These are phyloP conservation scores for Salix caprea DNA, from an alignment of 345 rosid species.

Conservation along the genomic window DNA sequence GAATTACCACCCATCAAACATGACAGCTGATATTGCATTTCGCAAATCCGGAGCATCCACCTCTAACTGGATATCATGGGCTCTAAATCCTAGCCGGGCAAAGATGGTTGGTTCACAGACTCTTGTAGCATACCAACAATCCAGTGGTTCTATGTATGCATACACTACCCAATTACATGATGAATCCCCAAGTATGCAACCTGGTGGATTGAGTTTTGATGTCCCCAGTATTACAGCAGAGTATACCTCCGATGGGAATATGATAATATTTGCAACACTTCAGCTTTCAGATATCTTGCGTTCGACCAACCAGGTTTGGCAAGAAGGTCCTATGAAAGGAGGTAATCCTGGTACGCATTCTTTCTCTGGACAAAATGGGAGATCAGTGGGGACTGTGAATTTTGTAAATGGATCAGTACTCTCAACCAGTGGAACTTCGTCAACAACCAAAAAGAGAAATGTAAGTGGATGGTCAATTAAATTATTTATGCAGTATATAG, in stretches of 20 bases:
- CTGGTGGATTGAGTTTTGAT: conserved; percentile 36
- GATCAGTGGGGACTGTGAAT: conserved; percentile 38
- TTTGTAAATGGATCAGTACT: conserved; percentile 41
- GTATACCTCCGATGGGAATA: conserved; percentile 19
- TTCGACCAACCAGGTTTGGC: conserved; percentile 59
- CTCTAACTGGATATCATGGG: conserved; percentile 61
- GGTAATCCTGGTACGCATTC: conserved; percentile 6
- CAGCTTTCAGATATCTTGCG: conserved; percentile 27
- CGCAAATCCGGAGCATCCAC: conserved; percentile 39
- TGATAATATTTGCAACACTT: conserved; percentile 64
- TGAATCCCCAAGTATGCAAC: neutral
- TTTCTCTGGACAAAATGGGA: conserved; percentile 11
- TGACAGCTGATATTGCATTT: conserved; percentile 53
- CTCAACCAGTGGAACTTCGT: conserved; percentile 20
- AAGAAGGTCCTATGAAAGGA: conserved; percentile 42
- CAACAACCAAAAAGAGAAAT: conserved; percentile 52
- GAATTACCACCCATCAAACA: conserved; percentile 36
- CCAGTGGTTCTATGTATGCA: conserved; percentile 30
- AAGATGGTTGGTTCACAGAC: conserved; percentile 54
- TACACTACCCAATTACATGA: conserved; percentile 32
- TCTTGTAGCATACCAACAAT: conserved; percentile 49
- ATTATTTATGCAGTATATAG: neutral
- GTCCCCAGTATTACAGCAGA: conserved; percentile 38
- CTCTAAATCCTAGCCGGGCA: conserved; percentile 44
- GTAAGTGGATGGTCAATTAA: conserved; percentile 37